Evolutionary conservation across 371 early-diverging fungal genomes (phyloP), one percentile per base, ranked within the genome.

Genomic region (Actinomortierella wolfii): DNA sequence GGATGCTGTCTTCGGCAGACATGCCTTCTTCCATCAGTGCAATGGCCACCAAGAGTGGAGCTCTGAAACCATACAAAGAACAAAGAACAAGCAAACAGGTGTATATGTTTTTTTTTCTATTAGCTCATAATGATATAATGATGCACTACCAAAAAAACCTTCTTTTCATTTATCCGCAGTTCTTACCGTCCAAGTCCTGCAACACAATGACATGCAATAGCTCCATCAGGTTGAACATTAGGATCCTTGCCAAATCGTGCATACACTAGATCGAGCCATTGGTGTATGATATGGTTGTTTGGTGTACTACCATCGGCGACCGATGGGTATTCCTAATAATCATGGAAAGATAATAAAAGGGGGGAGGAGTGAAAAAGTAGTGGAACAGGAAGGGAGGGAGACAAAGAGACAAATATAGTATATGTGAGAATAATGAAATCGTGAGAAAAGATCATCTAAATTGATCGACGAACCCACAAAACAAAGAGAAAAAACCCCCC

Each of bases 131-230:
- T n/a, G n/a, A n/a, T n/a, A n/a, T n/a, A n/a, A n/a, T n/a, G n/a
- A n/a, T n/a, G n/a, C n/a, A n/a, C n/a, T n/a, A n/a, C n/a, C n/a
- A n/a, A n/a, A n/a, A n/a, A n/a, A n/a, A n/a, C n/a, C n/a, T n/a
- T n/a, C 14, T 11, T 11, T 2, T 21, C 13, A 20, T n/a, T 13
- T 15, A 23, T 52, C 0, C 17, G 20, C 24, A 54, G 13, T 15
- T 14, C 17, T 50, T 61, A 68, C 69, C 69, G 61, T 29, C 92
- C 92, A 28, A 94, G 82, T 28, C 94, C 94, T 5, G 94, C 92
- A 1, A 94, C 92, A 66, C 94, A 94, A 66, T 94, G 94, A 9
- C 92, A 87, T 5, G 90, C 94, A 49, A 93, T 89, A 4, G 90
- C 80, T n/a, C 60, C 51, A 7, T 56, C 11, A 40, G 69, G 71